These are phyloP conservation scores for Nitzschia sp. DNA, from an alignment of 108 stramenopile species.

Conservation along the genomic window DNA sequence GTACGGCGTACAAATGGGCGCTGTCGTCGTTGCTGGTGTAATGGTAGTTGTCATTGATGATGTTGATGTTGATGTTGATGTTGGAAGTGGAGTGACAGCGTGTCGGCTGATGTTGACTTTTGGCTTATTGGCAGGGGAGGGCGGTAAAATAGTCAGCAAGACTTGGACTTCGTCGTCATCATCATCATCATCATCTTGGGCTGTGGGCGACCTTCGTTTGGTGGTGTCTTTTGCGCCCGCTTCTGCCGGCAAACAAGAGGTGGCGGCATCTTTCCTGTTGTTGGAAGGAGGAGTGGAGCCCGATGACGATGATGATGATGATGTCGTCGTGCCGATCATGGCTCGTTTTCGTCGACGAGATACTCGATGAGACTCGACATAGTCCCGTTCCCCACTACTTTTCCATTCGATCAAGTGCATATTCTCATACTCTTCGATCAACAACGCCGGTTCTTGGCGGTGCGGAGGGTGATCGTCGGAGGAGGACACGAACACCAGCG, in stretches of 20 bases:
- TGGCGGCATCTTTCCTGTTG: not conserved
- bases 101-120: not conserved
- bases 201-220: not conserved
- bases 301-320: not conserved
- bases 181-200: constrained; percentile 1
- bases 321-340: no score
- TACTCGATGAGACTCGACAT: constrained; percentile 1
- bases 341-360: not conserved
- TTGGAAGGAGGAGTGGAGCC: not conserved
- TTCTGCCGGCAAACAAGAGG: not conserved
- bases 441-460: constrained; percentile 2
- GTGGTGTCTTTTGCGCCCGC: not conserved
- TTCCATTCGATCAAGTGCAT: constrained; percentile 8
- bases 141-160: constrained; percentile 26
- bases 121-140: constrained; percentile 20
- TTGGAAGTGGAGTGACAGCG: not conserved
- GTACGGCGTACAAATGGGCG: no score
- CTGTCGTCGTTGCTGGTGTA: not conserved
- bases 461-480: not conserved
- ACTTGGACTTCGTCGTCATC: constrained; percentile 32
- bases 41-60: not conserved
- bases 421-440: constrained; percentile 4
- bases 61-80: not conserved
- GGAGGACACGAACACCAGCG: no score
- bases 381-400: not conserved